A percentile compares a stretch with the other conserved stretches of the same genome.
phyloP scores from a whole-genome alignment of 1,284 basidiomycete genomes.

The Ustilago trichophora region DNA sequence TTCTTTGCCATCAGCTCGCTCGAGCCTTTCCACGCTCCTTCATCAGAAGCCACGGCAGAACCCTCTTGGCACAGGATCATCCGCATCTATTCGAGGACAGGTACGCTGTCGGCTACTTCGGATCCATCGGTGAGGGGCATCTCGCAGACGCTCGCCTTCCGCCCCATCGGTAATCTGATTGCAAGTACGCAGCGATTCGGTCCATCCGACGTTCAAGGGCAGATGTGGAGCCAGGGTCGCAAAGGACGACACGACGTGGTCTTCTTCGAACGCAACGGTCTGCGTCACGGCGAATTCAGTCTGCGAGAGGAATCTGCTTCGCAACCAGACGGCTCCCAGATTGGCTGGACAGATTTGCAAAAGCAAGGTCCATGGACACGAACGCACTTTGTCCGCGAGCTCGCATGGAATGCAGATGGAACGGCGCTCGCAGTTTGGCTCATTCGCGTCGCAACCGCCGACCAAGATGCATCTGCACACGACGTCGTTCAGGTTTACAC shows the following conservation, averaged over 20 bases:
- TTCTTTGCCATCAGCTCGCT: constrained; percentile 86
- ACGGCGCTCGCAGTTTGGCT: constrained; percentile 86
- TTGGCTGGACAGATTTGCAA: constrained; percentile 21
- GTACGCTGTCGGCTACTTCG: constrained; percentile 81
- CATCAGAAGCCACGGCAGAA: constrained; percentile 2
- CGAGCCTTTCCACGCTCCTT: constrained; percentile 62
- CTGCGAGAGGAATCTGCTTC: constrained; percentile 71
- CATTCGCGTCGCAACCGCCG: constrained; percentile 47
- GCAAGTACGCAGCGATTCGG: constrained; percentile 84
- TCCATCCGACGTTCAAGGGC: constrained; percentile 70
- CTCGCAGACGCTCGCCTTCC: constrained; percentile 83
- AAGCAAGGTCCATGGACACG: constrained; percentile 24
- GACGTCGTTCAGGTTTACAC: constrained; percentile 85
- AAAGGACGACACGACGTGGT: constrained; percentile 80
- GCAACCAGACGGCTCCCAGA: constrained; percentile 59
- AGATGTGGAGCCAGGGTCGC: constrained; percentile 51
- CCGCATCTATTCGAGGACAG: constrained; percentile 72
- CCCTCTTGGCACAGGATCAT: constrained; percentile 78
- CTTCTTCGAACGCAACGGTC: constrained; percentile 94
- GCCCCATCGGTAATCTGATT: constrained; percentile 85
- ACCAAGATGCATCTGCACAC: not conserved
- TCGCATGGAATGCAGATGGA: constrained; percentile 90
- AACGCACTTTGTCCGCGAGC: constrained; percentile 74
- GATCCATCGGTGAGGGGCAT: constrained; percentile 80
- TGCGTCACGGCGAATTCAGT: constrained; percentile 88